Evolutionary conservation across 768 basidiomycete species (phyloP).

Genomic region (Cystofilobasidium bisporidii): DNA sequence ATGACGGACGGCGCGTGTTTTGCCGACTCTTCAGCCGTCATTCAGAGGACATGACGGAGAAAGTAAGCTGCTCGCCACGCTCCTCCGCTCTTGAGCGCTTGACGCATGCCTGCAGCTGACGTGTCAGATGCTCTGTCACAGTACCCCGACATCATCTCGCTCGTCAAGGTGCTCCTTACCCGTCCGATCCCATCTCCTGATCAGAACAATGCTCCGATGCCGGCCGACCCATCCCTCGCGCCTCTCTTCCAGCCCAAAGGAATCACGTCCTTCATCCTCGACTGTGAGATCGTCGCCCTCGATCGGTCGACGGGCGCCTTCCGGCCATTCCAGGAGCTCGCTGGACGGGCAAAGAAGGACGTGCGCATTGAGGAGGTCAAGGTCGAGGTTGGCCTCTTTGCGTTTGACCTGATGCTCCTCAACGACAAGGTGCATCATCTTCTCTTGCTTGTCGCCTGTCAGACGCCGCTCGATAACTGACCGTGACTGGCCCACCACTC

Average conservation of each 20-base stretch:
- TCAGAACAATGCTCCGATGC: background rate
- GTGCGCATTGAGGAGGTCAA: slow-evolving; percentile 65
- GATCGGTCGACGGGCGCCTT: slow-evolving; percentile 53
- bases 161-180: slow-evolving; percentile 50
- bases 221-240: background rate
- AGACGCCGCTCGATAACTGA: slow-evolving; percentile 15
- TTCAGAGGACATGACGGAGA: slow-evolving; percentile 28
- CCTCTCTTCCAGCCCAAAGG: slow-evolving; percentile 25
- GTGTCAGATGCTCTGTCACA: slow-evolving; percentile 34
- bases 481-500: background rate
- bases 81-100: no score
- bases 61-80: slow-evolving; percentile 11
- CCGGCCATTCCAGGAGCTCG: slow-evolving; percentile 75
- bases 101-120: background rate
- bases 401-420: slow-evolving; percentile 80
- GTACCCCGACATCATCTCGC: slow-evolving; percentile 71
- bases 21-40: slow-evolving; percentile 54
- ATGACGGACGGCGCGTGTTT: slow-evolving; percentile 6
- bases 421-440: slow-evolving; percentile 57
- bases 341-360: slow-evolving; percentile 73
- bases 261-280: slow-evolving; percentile 61
- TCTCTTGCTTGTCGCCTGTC: background rate
- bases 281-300: slow-evolving; percentile 79
- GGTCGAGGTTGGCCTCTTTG: slow-evolving; percentile 70
- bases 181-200: background rate